Evolutionary conservation across 2,329 filamentous ascomycete genomes (phyloP).

Genomic region (Penicillium sp.): DNA sequence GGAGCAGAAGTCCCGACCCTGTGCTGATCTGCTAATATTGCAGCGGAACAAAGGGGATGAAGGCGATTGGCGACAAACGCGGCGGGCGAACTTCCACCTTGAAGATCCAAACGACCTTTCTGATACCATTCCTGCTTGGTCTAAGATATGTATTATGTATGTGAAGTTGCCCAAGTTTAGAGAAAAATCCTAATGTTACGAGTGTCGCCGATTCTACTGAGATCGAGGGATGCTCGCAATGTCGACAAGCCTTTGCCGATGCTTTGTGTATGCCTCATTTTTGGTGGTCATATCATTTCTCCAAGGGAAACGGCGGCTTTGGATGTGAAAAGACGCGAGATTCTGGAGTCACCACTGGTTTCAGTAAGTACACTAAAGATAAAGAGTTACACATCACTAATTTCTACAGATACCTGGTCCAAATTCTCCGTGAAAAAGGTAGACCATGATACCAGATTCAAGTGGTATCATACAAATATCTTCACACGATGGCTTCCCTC

Average conservation of each 20-base stretch:
- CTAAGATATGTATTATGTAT: slow-evolving; percentile 5
- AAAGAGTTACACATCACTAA: neutral
- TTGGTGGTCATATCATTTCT: slow-evolving; percentile 9
- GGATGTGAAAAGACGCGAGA: slow-evolving; percentile 6
- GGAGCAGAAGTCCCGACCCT: neutral
- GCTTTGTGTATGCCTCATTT: slow-evolving; percentile 9
- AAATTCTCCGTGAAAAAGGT: slow-evolving; percentile 7
- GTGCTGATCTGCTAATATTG: neutral
- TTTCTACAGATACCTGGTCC: slow-evolving; percentile 7
- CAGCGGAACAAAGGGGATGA: neutral
- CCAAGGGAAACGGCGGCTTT: slow-evolving; percentile 1
- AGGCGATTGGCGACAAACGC: slow-evolving; percentile 1
- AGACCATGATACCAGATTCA: neutral
- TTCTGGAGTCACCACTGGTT: neutral
- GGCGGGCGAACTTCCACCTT: neutral
- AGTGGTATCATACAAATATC: slow-evolving; percentile 5
- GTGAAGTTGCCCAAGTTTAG: neutral
- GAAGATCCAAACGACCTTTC: neutral
- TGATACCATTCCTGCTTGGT: slow-evolving; percentile 3
- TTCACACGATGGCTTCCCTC: slow-evolving; percentile 16
- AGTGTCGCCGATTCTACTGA: slow-evolving; percentile 1
- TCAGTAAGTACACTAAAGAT: neutral
- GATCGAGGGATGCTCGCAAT: slow-evolving; percentile 2
- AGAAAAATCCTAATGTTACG: neutral
- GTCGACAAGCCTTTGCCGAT: slow-evolving; percentile 4